Evolutionary conservation across 2,329 filamentous ascomycete genomes (phyloP).

Genomic region (Trichoderma koningiopsis): DNA sequence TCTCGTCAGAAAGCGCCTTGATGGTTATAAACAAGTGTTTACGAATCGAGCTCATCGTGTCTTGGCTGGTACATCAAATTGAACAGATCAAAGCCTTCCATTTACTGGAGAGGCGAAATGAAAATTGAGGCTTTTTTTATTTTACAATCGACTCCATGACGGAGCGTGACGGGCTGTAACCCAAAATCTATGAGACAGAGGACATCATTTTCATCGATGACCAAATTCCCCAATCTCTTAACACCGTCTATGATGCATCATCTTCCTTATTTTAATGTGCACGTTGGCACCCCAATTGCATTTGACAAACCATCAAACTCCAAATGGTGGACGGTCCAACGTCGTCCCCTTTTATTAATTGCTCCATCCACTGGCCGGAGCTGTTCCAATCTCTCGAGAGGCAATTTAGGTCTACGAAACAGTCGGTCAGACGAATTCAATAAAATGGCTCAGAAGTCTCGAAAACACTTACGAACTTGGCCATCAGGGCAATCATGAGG

Average conservation of each 20-base stretch:
- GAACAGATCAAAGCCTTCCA: slow-evolving; percentile 37
- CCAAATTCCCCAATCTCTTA: slow-evolving; percentile 44
- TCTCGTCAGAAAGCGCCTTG: background rate
- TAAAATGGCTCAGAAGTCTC: background rate
- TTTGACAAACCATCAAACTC: slow-evolving; percentile 35
- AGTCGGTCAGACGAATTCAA: slow-evolving; percentile 2
- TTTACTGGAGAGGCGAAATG: slow-evolving; percentile 42
- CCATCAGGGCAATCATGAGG: slow-evolving; percentile 91
- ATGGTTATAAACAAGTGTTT: slow-evolving; percentile 1
- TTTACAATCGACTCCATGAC: slow-evolving; percentile 45
- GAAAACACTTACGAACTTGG: slow-evolving; percentile 75
- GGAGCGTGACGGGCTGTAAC: slow-evolving; percentile 38
- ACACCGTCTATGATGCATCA: slow-evolving; percentile 46
- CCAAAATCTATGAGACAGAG: slow-evolving; percentile 41
- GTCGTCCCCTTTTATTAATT: slow-evolving; percentile 37
- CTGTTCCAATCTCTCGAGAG: slow-evolving; percentile 38
- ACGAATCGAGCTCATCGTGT: background rate
- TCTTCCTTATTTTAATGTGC: slow-evolving; percentile 41
- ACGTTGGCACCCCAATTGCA: slow-evolving; percentile 35
- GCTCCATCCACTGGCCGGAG: slow-evolving; percentile 43
- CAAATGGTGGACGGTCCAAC: slow-evolving; percentile 34
- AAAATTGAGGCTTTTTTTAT: slow-evolving; percentile 47
- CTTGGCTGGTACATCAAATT: background rate
- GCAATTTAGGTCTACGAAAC: slow-evolving; percentile 42
- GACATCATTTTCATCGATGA: slow-evolving; percentile 36